Conservation (phyloP, 441 rosid genomes). For the Isatis lusitanica region DNA sequence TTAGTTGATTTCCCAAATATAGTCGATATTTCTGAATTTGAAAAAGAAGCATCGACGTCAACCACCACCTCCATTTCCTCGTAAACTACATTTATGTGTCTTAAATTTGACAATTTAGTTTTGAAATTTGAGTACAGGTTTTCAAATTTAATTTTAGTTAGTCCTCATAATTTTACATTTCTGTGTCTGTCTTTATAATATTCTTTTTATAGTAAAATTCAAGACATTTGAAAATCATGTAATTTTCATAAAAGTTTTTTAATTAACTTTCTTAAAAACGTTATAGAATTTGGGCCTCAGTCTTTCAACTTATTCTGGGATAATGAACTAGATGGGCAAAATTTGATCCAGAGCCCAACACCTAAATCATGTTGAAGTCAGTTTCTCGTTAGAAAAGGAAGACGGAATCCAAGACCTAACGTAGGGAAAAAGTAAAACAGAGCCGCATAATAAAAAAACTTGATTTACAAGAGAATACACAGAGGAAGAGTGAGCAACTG, state of each 20-base stretch:
- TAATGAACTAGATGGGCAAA: too few relatives aligned
- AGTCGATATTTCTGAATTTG: conserved; percentile 18
- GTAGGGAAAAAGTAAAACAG: too few relatives aligned
- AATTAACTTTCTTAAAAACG: too few relatives aligned
- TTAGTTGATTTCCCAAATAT: conserved; percentile 11
- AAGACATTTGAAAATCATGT: neutral
- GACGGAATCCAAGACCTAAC: too few relatives aligned
- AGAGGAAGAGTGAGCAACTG: too few relatives aligned
- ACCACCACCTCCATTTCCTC: neutral
- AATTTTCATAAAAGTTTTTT: too few relatives aligned
- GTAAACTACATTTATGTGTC: neutral
- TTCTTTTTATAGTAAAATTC: neutral
- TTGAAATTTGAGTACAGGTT: neutral
- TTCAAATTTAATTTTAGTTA: neutral
- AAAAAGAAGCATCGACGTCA: neutral
- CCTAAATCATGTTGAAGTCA: neutral
- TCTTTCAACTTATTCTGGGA: neutral
- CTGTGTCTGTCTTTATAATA: neutral
- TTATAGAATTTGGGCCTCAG: neutral
- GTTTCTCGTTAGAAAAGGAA: too few relatives aligned
- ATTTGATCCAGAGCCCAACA: neutral
- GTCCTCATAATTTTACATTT: neutral
- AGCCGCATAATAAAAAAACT: too few relatives aligned
- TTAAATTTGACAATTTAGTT: neutral
- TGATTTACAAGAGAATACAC: too few relatives aligned